Evolutionary conservation across 1,139 yeast genomes (phyloP).

Genomic region (Kodamaea arcana): DNA sequence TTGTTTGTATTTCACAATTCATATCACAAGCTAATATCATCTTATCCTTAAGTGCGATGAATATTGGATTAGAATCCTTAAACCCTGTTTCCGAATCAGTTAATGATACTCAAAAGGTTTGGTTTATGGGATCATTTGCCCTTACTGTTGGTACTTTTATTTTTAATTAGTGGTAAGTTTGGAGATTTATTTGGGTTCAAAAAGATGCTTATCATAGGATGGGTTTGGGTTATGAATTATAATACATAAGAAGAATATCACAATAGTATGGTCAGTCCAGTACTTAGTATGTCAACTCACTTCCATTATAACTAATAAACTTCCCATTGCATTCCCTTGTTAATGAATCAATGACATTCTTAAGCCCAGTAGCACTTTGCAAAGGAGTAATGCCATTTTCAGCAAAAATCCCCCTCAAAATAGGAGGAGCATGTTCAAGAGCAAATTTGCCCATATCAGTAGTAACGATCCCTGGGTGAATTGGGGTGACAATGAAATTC

Average conservation of each 20-base stretch:
- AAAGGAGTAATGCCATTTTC: neutral
- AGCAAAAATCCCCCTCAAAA: neutral
- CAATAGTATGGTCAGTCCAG: neutral
- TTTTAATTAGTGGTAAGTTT: slow-evolving; percentile 45
- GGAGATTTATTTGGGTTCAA: slow-evolving; percentile 55
- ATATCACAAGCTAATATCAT: slow-evolving; percentile 37
- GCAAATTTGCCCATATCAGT: slow-evolving; percentile 24
- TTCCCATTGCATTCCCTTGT: neutral
- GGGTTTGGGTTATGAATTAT: slow-evolving; percentile 29
- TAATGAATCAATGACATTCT: slow-evolving; percentile 1
- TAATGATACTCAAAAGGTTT: neutral
- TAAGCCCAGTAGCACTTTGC: neutral
- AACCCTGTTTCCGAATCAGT: slow-evolving; percentile 6
- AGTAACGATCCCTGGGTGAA: slow-evolving; percentile 28
- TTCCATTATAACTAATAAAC: slow-evolving; percentile 1
- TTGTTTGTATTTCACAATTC: slow-evolving; percentile 26
- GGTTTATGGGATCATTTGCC: slow-evolving; percentile 59
- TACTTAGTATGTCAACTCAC: neutral
- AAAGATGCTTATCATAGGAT: slow-evolving; percentile 38
- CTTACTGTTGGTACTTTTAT: slow-evolving; percentile 54
- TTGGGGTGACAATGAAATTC: slow-evolving; percentile 18
- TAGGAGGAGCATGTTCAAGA: slow-evolving; percentile 9
- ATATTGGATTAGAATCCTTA: slow-evolving; percentile 24
- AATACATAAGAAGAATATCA: neutral
- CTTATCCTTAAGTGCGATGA: slow-evolving; percentile 39